Percentiles rank a stretch among this genome's conserved stretches.
Evolutionary conservation across 163 green algal species (phyloP).

Genomic region (Scenedesmus sp.): DNA sequence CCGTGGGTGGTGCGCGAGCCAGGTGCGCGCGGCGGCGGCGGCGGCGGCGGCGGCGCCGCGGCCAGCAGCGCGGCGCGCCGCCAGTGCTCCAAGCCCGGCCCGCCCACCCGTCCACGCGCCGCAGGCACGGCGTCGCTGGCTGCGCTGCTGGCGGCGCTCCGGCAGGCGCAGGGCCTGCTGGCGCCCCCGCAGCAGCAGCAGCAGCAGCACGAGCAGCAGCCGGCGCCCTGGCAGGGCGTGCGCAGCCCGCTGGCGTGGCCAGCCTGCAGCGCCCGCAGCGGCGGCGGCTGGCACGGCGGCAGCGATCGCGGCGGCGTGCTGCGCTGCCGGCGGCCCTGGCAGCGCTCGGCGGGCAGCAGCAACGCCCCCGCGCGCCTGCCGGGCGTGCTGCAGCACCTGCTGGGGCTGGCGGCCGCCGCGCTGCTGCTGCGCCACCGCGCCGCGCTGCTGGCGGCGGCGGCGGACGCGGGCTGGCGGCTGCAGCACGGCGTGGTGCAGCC

Average conservation of each 20-base stretch:
- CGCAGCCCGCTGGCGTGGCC: background rate
- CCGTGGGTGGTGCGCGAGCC: conserved; percentile 1
- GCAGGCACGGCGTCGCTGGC: conserved; percentile 1
- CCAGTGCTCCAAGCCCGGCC: too few relatives aligned
- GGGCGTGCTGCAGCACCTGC: conserved; percentile 28
- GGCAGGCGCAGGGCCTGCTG: conserved; percentile 7
- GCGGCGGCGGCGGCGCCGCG: too few relatives aligned
- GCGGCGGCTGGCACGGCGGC: background rate
- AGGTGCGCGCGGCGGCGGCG: too few relatives aligned
- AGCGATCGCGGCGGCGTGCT: background rate
- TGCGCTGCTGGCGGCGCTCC: conserved; percentile 9
- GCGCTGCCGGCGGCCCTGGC: background rate
- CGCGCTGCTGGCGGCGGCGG: background rate
- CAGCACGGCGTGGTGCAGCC: conserved; percentile 3
- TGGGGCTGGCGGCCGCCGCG: conserved; percentile 6
- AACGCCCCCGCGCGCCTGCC: background rate
- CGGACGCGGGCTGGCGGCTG: background rate
- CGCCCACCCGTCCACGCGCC: too few relatives aligned
- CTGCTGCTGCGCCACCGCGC: background rate
- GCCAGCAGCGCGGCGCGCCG: too few relatives aligned
- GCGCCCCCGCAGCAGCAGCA: background rate
- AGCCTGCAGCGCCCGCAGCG: background rate
- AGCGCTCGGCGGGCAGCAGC: background rate
- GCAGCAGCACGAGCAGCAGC: conserved; percentile 20
- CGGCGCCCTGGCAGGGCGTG: background rate